Base-by-base conservation (phyloP, 805 yeast species). In the Deakozyma indianensis region DNA sequence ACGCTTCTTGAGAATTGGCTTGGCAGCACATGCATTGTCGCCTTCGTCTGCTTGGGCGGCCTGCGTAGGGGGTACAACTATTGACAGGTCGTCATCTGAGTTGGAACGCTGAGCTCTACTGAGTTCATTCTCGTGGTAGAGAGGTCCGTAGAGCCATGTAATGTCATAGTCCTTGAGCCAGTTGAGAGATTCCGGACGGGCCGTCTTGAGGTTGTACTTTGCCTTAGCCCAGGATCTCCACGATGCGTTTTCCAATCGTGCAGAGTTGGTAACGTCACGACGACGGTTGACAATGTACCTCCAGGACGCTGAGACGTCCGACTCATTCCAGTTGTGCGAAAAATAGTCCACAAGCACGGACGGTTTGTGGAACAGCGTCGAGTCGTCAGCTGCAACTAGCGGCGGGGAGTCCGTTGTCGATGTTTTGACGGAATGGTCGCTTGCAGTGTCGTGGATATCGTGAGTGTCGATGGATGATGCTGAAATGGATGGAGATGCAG, bases 91-190 rank as follows among this genome's bases (percentile, higher is more conserved):
- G 29, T 29, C 42, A 22, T 25, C 43, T 22, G 70, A 23, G 63
- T 63, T 42, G 60, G 63, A 22, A 41, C 38, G 50, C 78, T 41
- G 71, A 68, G 96, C 92, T 50, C 70, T 76, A 11, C 62, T 58
- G 23, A 80, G 68, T 46, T 84, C 82, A 43, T 48, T 50, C 46
- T 73, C 78, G 47, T 69, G 70, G 46, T 75, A 69, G 22, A 78
- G 67, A 0, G 99, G 99, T 1, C 99, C 99, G 64, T 90, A 92
- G 14, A 92, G 73, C 98, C 98, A 92, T 1, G 96, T 87, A 9
- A 92, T 96, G 61, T 92, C 99, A 48, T 82, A 80, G 56, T 92
- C 99, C 64, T 94, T 92, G 41, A 86, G 78, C 99, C 99, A 92
- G 62, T 92, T 90, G 42, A 92, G 83, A 29, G 76, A 74, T 56